Percentiles rank a stretch among this genome's conserved stretches.
Evolutionary conservation across 805 yeast species (phyloP).

Genomic region (Kluyveromyces starmeri): DNA sequence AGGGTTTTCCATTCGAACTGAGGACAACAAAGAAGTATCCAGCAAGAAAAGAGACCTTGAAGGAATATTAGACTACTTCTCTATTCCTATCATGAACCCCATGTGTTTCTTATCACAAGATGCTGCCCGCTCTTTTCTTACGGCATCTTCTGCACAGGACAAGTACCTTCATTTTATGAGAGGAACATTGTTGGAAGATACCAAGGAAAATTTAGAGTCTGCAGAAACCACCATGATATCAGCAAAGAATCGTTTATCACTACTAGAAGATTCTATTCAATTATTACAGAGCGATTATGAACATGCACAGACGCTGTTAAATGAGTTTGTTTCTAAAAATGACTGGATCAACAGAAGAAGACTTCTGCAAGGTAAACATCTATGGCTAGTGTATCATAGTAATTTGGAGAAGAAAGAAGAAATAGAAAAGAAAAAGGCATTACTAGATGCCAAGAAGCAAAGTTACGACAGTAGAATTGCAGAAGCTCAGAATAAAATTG

Average conservation of each 20-base stretch:
- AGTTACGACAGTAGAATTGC: conserved; percentile 12
- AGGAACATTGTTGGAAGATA: conserved; percentile 67
- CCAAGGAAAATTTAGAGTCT: conserved; percentile 42
- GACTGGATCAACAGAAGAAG: conserved; percentile 33
- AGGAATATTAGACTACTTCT: conserved; percentile 58
- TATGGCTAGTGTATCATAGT: conserved; percentile 37
- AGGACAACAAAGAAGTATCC: conserved; percentile 43
- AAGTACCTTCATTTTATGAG: conserved; percentile 73
- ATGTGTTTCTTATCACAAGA: conserved; percentile 91
- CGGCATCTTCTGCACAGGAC: conserved; percentile 60
- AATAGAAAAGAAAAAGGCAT: conserved; percentile 11
- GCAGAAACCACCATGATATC: conserved; percentile 30
- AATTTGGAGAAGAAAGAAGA: conserved; percentile 14
- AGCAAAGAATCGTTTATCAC: conserved; percentile 34
- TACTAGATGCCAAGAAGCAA: conserved; percentile 14
- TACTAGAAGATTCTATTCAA: conserved; percentile 33
- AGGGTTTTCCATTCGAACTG: conserved; percentile 45
- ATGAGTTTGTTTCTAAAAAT: conserved; percentile 34
- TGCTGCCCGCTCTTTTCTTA: conserved; percentile 81
- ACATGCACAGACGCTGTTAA: conserved; percentile 35
- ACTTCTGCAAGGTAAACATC: conserved; percentile 37
- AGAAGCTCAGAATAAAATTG: conserved; percentile 22
- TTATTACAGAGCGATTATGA: conserved; percentile 34
- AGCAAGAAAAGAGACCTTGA: conserved; percentile 57
- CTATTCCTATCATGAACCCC: conserved; percentile 80